Percentiles rank a stretch among this genome's conserved stretches.
phyloP scores from a whole-genome alignment of 2,329 filamentous ascomycete genomes.

The Fusarium sp. region DNA sequence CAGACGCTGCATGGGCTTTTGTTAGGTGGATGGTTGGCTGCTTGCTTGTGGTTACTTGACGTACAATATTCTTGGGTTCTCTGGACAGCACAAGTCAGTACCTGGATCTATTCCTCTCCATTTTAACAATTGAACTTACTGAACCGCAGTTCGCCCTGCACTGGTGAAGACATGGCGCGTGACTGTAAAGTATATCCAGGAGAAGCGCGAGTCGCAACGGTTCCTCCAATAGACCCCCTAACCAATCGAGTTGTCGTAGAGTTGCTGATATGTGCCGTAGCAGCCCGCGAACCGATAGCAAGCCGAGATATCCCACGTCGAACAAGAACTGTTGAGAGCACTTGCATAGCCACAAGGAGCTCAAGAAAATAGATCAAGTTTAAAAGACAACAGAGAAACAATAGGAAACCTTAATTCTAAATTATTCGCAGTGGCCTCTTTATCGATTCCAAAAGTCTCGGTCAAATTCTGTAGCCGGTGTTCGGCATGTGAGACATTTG shows the following conservation, averaged over 20 bases:
- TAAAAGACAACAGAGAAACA: background rate
- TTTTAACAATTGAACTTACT: constrained; percentile 47
- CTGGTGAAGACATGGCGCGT: constrained; percentile 33
- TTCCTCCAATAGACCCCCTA: constrained; percentile 4
- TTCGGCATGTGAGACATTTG: constrained; percentile 32
- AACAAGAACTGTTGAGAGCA: constrained; percentile 23
- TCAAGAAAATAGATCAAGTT: background rate
- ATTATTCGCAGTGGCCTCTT: background rate
- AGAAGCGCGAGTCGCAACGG: background rate
- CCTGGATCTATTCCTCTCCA: background rate
- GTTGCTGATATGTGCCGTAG: constrained; percentile 13
- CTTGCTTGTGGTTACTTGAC: constrained; percentile 35
- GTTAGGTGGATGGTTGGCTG: background rate
- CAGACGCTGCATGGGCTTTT: constrained; percentile 74
- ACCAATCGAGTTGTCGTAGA: constrained; percentile 1
- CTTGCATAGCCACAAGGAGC: constrained; percentile 30
- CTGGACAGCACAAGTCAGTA: constrained; percentile 50
- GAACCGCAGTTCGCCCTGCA: constrained; percentile 50
- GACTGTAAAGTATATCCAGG: constrained; percentile 10
- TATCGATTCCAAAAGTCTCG: constrained; percentile 5
- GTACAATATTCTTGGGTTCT: constrained; percentile 66
- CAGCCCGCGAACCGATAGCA: constrained; percentile 23
- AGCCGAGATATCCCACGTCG: constrained; percentile 40
- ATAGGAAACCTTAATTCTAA: constrained; percentile 1
- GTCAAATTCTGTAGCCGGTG: constrained; percentile 19